Evolutionary conservation across 331 rosid species (phyloP).

Genomic region (Acacia concinna): DNA sequence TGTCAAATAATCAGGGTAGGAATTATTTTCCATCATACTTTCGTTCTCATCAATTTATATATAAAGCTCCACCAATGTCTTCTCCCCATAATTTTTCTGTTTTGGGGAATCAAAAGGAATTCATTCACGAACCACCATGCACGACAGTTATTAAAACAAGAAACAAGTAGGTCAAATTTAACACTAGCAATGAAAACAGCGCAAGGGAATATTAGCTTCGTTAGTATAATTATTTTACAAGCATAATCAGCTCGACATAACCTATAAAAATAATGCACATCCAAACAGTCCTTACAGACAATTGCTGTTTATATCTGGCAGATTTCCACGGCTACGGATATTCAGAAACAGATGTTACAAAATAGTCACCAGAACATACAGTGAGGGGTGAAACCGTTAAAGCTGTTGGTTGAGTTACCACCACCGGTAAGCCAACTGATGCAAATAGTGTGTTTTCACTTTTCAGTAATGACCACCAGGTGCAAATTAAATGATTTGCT

Average conservation of each 20-base stretch:
- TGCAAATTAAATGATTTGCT: constrained; percentile 55
- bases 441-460: constrained; percentile 40
- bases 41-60: neutral
- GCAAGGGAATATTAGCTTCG: constrained; percentile 34
- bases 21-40: neutral
- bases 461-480: constrained; percentile 72
- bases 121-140: neutral
- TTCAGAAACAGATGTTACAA: constrained; percentile 44
- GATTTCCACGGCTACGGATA: constrained; percentile 38
- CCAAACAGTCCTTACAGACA: constrained; percentile 50
- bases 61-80: neutral
- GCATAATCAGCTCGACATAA: constrained; percentile 40
- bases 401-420: constrained; percentile 60
- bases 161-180: constrained; percentile 16
- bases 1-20: neutral
- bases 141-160: neutral
- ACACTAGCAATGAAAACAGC: neutral
- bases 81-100: neutral
- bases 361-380: constrained; percentile 41
- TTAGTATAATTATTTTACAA: constrained; percentile 52
- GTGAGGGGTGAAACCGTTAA: constrained; percentile 32
- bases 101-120: neutral
- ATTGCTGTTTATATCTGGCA: constrained; percentile 44
- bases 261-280: constrained; percentile 51
- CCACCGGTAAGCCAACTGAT: constrained; percentile 67